A percentile compares a stretch with the other conserved stretches of the same genome.
Conservation (phyloP, 495 filamentous ascomycete species). For the Penicillium odoratum region DNA sequence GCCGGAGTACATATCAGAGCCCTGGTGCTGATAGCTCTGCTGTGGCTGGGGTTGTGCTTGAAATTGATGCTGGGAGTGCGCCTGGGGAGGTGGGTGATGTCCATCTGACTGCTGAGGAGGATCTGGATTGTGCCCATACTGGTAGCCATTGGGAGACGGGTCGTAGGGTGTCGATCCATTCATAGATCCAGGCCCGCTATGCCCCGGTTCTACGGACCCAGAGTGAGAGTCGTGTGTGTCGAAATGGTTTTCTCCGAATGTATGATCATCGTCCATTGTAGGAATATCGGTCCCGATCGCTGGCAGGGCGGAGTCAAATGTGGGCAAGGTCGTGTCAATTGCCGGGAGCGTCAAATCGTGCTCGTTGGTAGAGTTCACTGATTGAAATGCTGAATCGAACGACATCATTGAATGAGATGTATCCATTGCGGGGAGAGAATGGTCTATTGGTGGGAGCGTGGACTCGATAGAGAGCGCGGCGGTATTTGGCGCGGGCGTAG, state of each 20-base stretch:
- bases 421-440: slow-evolving; percentile 21
- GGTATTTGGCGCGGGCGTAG: slow-evolving; percentile 12
- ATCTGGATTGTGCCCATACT: slow-evolving; percentile 27
- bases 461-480: slow-evolving; percentile 19
- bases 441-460: not conserved
- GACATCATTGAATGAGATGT: slow-evolving; percentile 24
- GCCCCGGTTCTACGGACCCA: slow-evolving; percentile 28
- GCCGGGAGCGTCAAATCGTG: slow-evolving; percentile 37
- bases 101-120: slow-evolving; percentile 23
- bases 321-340: slow-evolving; percentile 40
- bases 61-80: slow-evolving; percentile 28
- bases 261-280: slow-evolving; percentile 29
- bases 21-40: slow-evolving; percentile 36
- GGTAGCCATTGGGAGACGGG: slow-evolving; percentile 32
- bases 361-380: slow-evolving; percentile 25
- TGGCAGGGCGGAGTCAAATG: slow-evolving; percentile 37
- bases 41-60: slow-evolving; percentile 34
- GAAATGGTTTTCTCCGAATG: slow-evolving; percentile 22
- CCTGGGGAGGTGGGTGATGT: slow-evolving; percentile 23
- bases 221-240: slow-evolving; percentile 20
- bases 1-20: slow-evolving; percentile 36
- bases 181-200: slow-evolving; percentile 30
- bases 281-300: slow-evolving; percentile 37
- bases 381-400: slow-evolving; percentile 37
- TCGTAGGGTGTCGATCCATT: slow-evolving; percentile 30